Conservation (phyloP, 2,329 filamentous ascomycete genomes). For the Aphanoascus verrucosus region DNA sequence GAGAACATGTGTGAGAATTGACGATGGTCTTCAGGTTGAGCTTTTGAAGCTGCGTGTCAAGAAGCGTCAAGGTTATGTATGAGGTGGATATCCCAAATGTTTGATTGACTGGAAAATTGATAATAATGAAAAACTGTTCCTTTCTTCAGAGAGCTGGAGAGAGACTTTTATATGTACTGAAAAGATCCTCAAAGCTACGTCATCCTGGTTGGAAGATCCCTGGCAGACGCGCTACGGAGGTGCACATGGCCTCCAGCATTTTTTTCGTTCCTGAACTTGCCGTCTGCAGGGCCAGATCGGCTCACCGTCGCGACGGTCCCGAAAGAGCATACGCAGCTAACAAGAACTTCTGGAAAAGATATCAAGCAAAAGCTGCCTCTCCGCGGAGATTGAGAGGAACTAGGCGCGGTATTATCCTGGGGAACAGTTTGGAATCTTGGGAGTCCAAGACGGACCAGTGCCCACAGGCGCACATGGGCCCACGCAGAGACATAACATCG, state of each 20-base stretch:
- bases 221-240: not conserved
- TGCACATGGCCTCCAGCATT: not conserved
- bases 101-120: not conserved
- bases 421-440: slow-evolving; percentile 1
- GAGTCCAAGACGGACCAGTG: not conserved
- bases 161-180: not conserved
- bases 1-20: slow-evolving; percentile 1
- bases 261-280: slow-evolving; percentile 1
- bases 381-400: slow-evolving; percentile 1
- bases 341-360: not conserved
- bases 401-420: not conserved
- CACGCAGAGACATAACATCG: not conserved
- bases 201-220: not conserved
- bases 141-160: slow-evolving; percentile 1
- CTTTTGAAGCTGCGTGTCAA: not conserved
- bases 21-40: not conserved
- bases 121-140: not conserved
- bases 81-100: not conserved
- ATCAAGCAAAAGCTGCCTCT: not conserved
- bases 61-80: too few relatives aligned
- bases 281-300: not conserved
- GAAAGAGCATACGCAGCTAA: not conserved
- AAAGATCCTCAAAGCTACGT: not conserved
- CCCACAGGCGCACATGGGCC: not conserved
- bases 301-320: not conserved